Percentiles rank a stretch among this genome's conserved stretches.
phyloP scores from a whole-genome alignment of 208 protist species.

The Trypanosoma brucei region DNA sequence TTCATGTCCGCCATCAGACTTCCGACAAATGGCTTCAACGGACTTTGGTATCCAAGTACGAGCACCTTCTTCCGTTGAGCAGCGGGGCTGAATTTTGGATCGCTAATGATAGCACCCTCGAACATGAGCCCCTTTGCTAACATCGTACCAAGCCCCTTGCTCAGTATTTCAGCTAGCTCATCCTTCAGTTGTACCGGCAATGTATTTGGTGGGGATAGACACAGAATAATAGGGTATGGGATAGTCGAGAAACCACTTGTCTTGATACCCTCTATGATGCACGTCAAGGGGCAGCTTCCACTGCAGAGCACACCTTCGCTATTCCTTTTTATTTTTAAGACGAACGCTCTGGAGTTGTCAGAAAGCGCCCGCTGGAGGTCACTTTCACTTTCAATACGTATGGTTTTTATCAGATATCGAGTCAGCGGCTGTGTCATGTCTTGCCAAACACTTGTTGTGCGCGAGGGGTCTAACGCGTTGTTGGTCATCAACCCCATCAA shows the following conservation, averaged over 20 bases:
- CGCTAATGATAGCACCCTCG: constrained; percentile 79
- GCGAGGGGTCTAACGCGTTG: constrained; percentile 69
- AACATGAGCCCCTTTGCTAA: constrained; percentile 87
- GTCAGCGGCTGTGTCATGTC: constrained; percentile 89
- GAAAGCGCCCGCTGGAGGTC: constrained; percentile 52
- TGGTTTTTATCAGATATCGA: constrained; percentile 65
- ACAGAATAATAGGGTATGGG: constrained; percentile 82
- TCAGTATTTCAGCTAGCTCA: constrained; percentile 53
- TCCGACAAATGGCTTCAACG: constrained; percentile 81
- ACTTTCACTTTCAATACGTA: constrained; percentile 56
- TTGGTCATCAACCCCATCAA: constrained; percentile 77
- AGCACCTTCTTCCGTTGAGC: constrained; percentile 81
- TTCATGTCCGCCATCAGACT: constrained; percentile 87
- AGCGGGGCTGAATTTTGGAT: constrained; percentile 86
- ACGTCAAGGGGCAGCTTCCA: constrained; percentile 49
- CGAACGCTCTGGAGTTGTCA: constrained; percentile 32
- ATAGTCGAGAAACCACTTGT: constrained; percentile 62
- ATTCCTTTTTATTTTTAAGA: constrained; percentile 54
- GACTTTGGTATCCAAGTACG: constrained; percentile 62
- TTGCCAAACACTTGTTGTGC: constrained; percentile 79
- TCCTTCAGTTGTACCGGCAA: constrained; percentile 54
- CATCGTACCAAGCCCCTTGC: constrained; percentile 37
- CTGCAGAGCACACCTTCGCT: constrained; percentile 46
- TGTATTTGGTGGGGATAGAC: constrained; percentile 39
- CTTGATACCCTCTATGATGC: constrained; percentile 66